phyloP scores from a whole-genome alignment of 352 stramenopile species.

The Phytophthora hibernalis region DNA sequence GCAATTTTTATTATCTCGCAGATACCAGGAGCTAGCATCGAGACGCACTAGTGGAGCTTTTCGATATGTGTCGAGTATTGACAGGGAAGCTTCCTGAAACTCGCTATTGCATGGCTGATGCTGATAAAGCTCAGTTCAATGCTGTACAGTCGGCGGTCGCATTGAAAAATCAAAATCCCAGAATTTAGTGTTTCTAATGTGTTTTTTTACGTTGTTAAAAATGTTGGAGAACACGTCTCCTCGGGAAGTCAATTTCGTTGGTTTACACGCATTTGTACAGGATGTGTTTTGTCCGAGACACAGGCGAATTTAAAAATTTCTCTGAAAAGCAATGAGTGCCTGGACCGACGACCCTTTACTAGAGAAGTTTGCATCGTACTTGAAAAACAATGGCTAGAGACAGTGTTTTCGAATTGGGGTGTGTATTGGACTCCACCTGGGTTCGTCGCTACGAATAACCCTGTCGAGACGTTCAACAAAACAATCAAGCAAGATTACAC shows the following conservation, averaged over 20 bases:
- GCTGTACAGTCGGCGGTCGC: neutral
- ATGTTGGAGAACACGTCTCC: constrained; percentile 2
- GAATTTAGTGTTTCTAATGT: neutral
- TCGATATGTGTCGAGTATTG: neutral
- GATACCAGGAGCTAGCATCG: neutral
- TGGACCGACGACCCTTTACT: neutral
- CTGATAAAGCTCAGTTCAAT: constrained; percentile 14
- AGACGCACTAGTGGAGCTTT: neutral
- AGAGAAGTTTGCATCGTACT: neutral
- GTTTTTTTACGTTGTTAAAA: constrained; percentile 19
- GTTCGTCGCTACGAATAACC: constrained; percentile 1
- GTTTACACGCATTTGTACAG: neutral
- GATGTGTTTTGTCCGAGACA: neutral
- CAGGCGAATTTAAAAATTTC: neutral
- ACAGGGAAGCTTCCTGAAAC: neutral
- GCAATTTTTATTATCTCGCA: neutral
- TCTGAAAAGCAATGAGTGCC: neutral
- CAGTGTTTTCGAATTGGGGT: constrained; percentile 4
- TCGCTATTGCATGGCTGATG: neutral
- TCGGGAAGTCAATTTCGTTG: neutral
- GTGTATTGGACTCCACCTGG: neutral
- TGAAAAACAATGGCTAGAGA: constrained; percentile 6
- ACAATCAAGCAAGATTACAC: constrained; percentile 13
- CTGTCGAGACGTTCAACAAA: constrained; percentile 4
- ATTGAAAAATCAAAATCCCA: neutral